A percentile compares a stretch with the other conserved stretches of the same genome.
Conservation (phyloP, 208 protist genomes). For the Trypanosoma melophagium region DNA sequence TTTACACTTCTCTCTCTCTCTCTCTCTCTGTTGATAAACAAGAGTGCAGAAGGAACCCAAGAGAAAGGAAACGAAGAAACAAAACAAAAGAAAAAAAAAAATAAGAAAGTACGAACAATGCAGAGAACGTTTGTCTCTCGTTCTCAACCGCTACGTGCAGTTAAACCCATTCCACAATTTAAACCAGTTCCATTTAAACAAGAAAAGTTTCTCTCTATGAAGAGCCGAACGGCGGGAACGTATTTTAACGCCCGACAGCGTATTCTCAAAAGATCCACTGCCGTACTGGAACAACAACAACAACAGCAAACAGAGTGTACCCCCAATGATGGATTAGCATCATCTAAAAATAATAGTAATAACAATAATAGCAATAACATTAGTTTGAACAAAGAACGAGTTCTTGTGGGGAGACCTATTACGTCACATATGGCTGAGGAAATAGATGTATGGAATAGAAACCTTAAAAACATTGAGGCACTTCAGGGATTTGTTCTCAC, state of each 20-base stretch:
- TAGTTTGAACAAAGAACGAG: not conserved
- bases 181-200: slow-evolving; percentile 52
- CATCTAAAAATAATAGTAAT: not conserved
- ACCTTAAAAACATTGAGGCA: slow-evolving; percentile 40
- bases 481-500: slow-evolving; percentile 62
- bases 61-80: not conserved
- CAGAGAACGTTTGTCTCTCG: no score
- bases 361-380: not conserved
- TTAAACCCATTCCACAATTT: slow-evolving; percentile 34
- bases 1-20: slow-evolving; percentile 4
- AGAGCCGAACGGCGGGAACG: slow-evolving; percentile 50
- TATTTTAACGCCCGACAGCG: slow-evolving; percentile 52
- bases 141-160: not conserved
- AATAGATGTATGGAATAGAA: slow-evolving; percentile 47
- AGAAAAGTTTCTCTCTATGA: slow-evolving; percentile 82
- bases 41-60: not conserved
- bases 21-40: not conserved
- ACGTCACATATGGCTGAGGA: slow-evolving; percentile 49
- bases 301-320: slow-evolving; percentile 2
- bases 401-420: slow-evolving; percentile 18
- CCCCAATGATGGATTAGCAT: not conserved
- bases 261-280: slow-evolving; percentile 37
- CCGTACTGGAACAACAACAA: not conserved
- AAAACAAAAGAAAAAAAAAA: not conserved
- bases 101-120: not conserved